phyloP scores from a whole-genome alignment of 164 flowering plant genomes.

The Litsea cubeba region DNA sequence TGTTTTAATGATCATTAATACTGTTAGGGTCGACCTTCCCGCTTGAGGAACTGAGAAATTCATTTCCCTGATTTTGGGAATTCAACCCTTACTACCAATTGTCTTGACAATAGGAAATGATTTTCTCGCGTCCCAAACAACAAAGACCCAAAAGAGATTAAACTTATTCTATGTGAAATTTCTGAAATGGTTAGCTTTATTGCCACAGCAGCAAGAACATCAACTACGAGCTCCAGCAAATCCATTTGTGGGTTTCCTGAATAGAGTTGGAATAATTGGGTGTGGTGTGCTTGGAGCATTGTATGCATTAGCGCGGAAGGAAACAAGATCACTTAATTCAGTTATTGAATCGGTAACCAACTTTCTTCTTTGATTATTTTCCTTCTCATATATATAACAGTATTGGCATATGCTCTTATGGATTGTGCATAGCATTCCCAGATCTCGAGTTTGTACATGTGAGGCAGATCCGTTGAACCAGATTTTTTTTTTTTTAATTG shows the following conservation, averaged over 20 bases:
- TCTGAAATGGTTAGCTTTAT: conserved; percentile 9
- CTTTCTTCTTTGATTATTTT: not conserved
- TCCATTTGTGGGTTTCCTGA: conserved; percentile 54
- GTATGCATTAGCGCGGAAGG: conserved; percentile 58
- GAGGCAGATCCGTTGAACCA: not conserved
- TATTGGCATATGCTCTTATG: not conserved
- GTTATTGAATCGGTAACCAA: not conserved
- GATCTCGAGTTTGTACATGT: not conserved
- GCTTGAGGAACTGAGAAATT: not conserved
- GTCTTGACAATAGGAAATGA: not conserved
- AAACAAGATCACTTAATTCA: conserved; percentile 38
- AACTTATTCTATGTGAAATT: not conserved
- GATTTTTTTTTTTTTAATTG: not conserved
- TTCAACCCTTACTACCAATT: not conserved
- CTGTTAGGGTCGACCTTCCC: not conserved
- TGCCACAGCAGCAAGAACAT: conserved; percentile 34
- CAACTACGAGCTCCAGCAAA: conserved; percentile 24
- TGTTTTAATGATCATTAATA: conserved; percentile 3
- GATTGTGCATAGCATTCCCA: not conserved
- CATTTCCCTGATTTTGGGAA: not conserved
- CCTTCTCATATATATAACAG: not conserved
- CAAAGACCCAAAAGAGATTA: not conserved
- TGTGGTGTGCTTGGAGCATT: conserved; percentile 75
- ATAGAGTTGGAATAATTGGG: conserved; percentile 63
- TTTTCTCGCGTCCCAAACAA: not conserved